phyloP scores from a whole-genome alignment of 208 protist species.

The Porcisia hertigi region DNA sequence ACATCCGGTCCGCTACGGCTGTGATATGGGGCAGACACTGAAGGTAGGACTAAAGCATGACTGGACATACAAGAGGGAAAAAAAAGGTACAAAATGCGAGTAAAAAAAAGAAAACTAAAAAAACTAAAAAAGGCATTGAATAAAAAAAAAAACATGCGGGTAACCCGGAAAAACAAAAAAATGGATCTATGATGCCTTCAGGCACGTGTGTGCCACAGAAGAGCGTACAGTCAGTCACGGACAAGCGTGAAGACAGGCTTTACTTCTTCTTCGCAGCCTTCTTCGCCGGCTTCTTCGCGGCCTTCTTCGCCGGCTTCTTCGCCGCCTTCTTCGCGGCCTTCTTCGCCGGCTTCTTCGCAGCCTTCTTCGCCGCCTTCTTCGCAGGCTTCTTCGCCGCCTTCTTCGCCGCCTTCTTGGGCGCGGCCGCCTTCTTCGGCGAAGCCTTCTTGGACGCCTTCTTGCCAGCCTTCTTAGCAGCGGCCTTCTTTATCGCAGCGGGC shows the following conservation, averaged over 20 bases:
- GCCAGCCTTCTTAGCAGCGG: background rate
- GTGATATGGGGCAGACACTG: background rate
- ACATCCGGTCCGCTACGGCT: too few relatives aligned
- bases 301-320: conserved; percentile 13
- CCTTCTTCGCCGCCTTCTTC: conserved; percentile 6
- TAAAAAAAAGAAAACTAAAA: conserved; percentile 1
- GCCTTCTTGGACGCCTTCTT: conserved; percentile 3
- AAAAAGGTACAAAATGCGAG: background rate
- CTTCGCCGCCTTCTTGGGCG: background rate
- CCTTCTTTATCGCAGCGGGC: conserved; percentile 5
- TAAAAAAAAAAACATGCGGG: background rate
- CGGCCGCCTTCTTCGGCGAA: background rate
- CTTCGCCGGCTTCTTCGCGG: conserved; percentile 28
- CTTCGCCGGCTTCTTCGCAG: conserved; percentile 2
- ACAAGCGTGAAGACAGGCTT: background rate
- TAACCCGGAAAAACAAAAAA: background rate
- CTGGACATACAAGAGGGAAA: background rate
- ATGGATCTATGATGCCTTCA: conserved; percentile 20
- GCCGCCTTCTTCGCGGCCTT: background rate
- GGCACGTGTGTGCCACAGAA: background rate
- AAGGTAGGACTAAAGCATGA: conserved; percentile 3
- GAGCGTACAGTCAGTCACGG: background rate
- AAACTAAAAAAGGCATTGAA: background rate
- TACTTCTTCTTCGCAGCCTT: conserved; percentile 29
- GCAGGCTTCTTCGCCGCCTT: conserved; percentile 5